Base-by-base conservation (phyloP, 768 basidiomycete genomes). In the Rubroboletus satanas region DNA sequence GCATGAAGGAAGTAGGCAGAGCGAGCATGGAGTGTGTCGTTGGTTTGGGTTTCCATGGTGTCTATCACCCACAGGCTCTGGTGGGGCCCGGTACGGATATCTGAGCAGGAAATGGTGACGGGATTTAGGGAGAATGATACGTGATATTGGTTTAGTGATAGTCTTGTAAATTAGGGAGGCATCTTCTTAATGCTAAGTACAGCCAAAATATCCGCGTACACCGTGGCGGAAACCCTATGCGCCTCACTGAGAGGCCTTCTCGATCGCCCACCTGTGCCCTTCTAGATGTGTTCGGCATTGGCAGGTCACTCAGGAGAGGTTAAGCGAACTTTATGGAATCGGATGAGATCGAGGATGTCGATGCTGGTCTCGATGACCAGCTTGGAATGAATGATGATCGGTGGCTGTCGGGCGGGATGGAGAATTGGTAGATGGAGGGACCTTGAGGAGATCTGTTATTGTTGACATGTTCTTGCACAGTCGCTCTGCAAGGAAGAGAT, bases 1-100 rank as follows among this genome's bases (percentile, higher is more conserved):
- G 18, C 11, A 69, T 75, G 75, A 57, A 60, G 33, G 74, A 75
- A 49, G 48, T 72, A 29, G 74, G 67, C 14, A 65, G 74, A 44
- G 74, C 74, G 21, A 71, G 71, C 43, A 65, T 75, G 64, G 63
- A 62, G 7, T 60, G 59, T 41, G 57, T 52, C 21, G 71, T 73
- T 2, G 63, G 72, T 1, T 67, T 75, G 54, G 73, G 73, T 21
- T 75, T 75, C 56, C 74, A 75, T 57, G 74, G 74, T 28, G 52
- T 46, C 18, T 70, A 68, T 52, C 52, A 38, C 29, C 37, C 66
- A 1, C 50, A 56, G 14, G 51, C 5, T 7, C 0, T 42, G 26
- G 17, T 15, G 2, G 62, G 60, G 1, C 60, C 62, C 6, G 57
- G 66, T 26, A 64, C 55, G 38, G 62, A 66, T 52, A 37, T 61